These are phyloP conservation scores for Colletotrichum filicis DNA, from an alignment of 2,329 filamentous ascomycete species.

Conservation along the genomic window DNA sequence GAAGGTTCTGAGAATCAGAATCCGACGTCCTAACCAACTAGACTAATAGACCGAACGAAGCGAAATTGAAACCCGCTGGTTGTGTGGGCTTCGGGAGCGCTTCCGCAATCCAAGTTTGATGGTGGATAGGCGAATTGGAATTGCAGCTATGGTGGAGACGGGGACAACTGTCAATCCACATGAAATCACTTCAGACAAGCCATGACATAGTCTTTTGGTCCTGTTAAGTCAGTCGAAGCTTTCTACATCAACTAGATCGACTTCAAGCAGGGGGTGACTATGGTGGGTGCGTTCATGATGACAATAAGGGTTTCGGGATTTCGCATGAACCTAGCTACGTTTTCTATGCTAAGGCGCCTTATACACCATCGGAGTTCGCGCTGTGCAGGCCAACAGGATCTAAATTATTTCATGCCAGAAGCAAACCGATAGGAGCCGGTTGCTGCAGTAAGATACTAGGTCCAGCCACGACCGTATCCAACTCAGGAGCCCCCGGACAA, in stretches of 20 bases:
- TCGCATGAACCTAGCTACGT: too few relatives aligned
- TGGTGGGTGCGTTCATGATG: too few relatives aligned
- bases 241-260: too few relatives aligned
- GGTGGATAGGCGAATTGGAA: neutral
- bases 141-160: neutral
- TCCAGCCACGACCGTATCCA: neutral
- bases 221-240: neutral
- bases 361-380: too few relatives aligned
- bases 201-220: neutral
- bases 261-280: too few relatives aligned
- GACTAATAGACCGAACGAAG: conserved; percentile 14
- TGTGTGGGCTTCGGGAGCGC: rapidly evolving
- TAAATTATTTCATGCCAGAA: neutral
- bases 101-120: neutral
- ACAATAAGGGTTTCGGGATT: too few relatives aligned
- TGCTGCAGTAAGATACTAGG: neutral
- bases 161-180: neutral
- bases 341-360: too few relatives aligned
- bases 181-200: neutral
- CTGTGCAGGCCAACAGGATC: neutral
- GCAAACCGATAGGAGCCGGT: neutral
- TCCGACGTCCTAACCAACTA: conserved; percentile 33
- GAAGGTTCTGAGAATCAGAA: conserved; percentile 14
- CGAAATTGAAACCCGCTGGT: rapidly evolving
- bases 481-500: neutral